Base-by-base conservation (phyloP, 1,284 basidiomycete genomes). In the Irpex sp. region DNA sequence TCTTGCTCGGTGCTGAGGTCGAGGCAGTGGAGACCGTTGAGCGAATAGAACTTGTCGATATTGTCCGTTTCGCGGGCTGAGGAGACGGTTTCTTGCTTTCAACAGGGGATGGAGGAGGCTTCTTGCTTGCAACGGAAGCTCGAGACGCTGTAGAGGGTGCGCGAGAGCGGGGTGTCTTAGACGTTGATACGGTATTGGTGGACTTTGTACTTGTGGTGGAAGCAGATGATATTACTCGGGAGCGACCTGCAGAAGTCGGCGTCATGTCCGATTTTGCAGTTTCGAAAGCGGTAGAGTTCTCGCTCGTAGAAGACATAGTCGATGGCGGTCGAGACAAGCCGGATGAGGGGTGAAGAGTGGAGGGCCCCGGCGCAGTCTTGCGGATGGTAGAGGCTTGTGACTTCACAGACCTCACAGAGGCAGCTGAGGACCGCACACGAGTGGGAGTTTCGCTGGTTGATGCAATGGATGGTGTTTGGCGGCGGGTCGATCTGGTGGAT, bases 201-300 rank as follows among this genome's bases (percentile, higher is more conserved):
- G 79, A 81, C 52, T 73, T 73, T 1, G 73, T 74, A 65, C 79
- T 80, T n/a, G 70, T 60, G 3, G 74, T 74, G 0, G 82, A 84
- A 3, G 78, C 74, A 7, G 76, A 69, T 0, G 82, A 84, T 1
- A 71, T 65, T 61, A 78, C 77, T n/a, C 82, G 76, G 13, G 76
- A 76, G n/a, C 81, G 75, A 0, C 71, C 63, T 2, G 72, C 68
- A 37, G 76, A 71, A 15, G 74, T 74, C 51, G 77, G 73, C 0
- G 76, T 74, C 21, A 75, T 63, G 37, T 84, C 82, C 0, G 80
- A 79, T 15, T 69, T 75, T 21, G 88, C 85, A 0, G 85, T 89
- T 62, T 82, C 83, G 72, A 86, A 90, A 0, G 83, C 81, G 0
- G 78, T 79, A 2, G 81, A 80, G 13, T 76, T 81, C 2, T 85